Base-by-base conservation (phyloP, 139 green algal species). In the Dunaliella sp. region DNA sequence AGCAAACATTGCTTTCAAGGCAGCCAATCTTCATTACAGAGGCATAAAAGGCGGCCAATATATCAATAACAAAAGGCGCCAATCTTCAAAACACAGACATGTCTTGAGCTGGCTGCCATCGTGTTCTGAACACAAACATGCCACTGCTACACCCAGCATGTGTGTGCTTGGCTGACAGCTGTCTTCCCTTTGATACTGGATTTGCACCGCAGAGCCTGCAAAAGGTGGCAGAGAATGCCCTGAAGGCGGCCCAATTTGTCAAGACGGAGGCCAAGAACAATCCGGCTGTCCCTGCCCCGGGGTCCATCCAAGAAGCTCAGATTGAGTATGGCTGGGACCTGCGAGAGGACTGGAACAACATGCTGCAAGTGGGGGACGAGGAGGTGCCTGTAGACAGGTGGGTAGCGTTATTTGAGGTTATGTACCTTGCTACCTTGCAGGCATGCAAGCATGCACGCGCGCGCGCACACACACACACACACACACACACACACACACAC, bases 361-460 rank as follows among this genome's bases (percentile, higher is more conserved):
- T 32, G 28, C 26, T 78, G 73, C 73, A 86, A 2, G 88, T 90
- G 24, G 35, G 36, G 58, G 84, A 88, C 36, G 77, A 81, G 12
- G 84, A 90, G 57, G 85, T 90, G 24, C 81, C 34, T 21, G 78
- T 82, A 80, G 37, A 83, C 12, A 72, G 38, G 36, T 72, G 77
- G 22, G 75, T 80, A 30, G 25, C 21, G 30, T 7, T 80, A 30
- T 83, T 38, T 57, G 16, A 30, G 80, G 80, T 84, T 32, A 65
- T 59, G 59, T 35, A n/a, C 16, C 24, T 83, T n/a, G n/a, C n/a
- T n/a, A n/a, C n/a, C n/a, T n/a, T n/a, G n/a, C n/a, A n/a, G n/a
- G 31, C 34, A 33, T 34, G 59, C 21, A 25, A 80, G 74, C 74
- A 80, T 80, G 74, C 74, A 80, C 25, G 74, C 74, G 21, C 30